phyloP scores from a whole-genome alignment of 1,139 yeast genomes.

The Scheffersomyces stambukii region DNA sequence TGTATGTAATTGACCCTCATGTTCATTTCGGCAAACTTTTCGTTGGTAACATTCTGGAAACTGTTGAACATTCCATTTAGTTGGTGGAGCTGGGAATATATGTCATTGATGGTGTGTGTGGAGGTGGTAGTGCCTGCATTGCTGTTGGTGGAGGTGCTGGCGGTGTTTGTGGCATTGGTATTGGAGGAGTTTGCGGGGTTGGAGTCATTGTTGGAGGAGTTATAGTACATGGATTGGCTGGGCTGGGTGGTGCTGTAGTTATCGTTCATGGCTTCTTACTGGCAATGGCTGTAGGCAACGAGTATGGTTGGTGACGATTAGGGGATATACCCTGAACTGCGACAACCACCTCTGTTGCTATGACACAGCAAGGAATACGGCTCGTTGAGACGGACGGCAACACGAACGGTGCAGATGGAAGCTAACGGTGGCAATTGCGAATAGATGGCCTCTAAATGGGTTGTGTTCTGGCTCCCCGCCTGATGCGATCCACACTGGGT shows the following conservation, averaged over 20 bases:
- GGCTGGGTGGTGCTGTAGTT: slow-evolving; percentile 7
- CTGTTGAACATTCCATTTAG: slow-evolving; percentile 15
- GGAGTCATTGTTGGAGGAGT: slow-evolving; percentile 4
- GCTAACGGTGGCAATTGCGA: too few species aligned
- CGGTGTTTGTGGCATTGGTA: slow-evolving; percentile 2
- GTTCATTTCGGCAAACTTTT: slow-evolving; percentile 20
- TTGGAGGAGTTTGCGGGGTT: slow-evolving; percentile 3
- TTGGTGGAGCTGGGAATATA: slow-evolving; percentile 12
- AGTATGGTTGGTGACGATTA: too few species aligned
- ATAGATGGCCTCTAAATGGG: too few species aligned
- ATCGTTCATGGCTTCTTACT: slow-evolving; percentile 9
- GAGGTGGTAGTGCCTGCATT: slow-evolving; percentile 1
- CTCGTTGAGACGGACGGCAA: too few species aligned
- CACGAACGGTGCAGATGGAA: too few species aligned
- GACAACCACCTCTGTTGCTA: too few species aligned
- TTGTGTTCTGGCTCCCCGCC: too few species aligned
- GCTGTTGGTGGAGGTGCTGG: slow-evolving; percentile 1
- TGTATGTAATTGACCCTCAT: slow-evolving; percentile 23
- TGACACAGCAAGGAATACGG: too few species aligned
- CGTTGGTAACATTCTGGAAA: slow-evolving; percentile 18
- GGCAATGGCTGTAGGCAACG: not conserved
- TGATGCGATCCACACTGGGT: too few species aligned
- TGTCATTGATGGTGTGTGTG: slow-evolving; percentile 9
- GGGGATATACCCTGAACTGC: too few species aligned
- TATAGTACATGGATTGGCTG: slow-evolving; percentile 9